Conservation (phyloP, 2,329 filamentous ascomycete species). For the Dothidotthia symphoricarpi region DNA sequence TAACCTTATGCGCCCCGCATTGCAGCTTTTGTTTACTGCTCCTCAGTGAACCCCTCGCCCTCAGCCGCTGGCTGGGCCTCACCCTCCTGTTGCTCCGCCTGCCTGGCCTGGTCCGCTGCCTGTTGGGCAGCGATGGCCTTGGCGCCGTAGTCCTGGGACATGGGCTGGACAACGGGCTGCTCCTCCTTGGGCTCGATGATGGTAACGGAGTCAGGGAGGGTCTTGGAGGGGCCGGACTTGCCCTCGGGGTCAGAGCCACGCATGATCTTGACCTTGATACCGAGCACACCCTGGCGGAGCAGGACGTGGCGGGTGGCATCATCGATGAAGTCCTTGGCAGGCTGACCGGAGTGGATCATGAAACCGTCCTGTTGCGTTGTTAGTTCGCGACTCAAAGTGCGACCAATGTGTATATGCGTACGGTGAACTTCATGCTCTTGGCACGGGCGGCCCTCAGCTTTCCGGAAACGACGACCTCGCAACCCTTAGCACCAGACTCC, state of each 20-base stretch:
- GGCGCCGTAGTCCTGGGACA: conserved; percentile 97
- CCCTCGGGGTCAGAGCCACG: conserved; percentile 98
- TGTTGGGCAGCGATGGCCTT: conserved; percentile 74
- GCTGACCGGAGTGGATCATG: conserved; percentile 99
- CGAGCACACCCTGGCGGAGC: conserved; percentile 98
- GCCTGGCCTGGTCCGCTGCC: conserved; percentile 61
- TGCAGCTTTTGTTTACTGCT: conserved; percentile 30
- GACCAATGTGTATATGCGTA: conserved; percentile 42
- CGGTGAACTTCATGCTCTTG: conserved; percentile 99
- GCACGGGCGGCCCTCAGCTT: conserved; percentile 98
- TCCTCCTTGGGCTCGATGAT: conserved; percentile 99
- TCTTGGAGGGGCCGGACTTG: conserved; percentile 97
- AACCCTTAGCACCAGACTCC: conserved; percentile 99
- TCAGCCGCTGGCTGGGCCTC: conserved; percentile 39
- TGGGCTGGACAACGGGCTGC: conserved; percentile 88
- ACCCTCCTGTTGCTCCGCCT: conserved; percentile 58
- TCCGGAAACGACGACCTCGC: conserved; percentile 98
- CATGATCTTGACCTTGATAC: conserved; percentile 99
- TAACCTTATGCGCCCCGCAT: conserved; percentile 31
- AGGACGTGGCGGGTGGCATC: conserved; percentile 97
- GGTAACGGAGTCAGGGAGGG: conserved; percentile 96
- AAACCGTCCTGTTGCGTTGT: conserved; percentile 70
- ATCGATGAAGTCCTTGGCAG: conserved; percentile 99
- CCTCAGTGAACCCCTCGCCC: conserved; percentile 32
- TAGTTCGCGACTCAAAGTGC: conserved; percentile 11